Conservation (phyloP, 768 basidiomycete species). For the Cubamyces lactineus region DNA sequence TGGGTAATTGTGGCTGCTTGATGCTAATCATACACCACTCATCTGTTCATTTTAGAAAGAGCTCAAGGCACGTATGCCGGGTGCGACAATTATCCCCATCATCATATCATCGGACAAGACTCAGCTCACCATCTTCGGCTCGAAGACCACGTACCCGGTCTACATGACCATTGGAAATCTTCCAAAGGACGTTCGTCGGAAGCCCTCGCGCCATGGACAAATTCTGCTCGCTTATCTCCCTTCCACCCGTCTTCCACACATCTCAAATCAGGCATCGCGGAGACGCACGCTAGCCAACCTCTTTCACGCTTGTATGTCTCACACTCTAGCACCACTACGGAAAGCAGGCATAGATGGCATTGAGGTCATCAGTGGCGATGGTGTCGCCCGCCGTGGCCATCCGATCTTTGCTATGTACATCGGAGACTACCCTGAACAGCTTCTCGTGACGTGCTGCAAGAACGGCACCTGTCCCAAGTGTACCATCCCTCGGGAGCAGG, state of each 20-base stretch:
- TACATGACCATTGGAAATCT: slow-evolving; percentile 38
- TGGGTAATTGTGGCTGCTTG: slow-evolving; percentile 21
- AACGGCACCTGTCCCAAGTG: slow-evolving; percentile 20
- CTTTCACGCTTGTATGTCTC: slow-evolving; percentile 41
- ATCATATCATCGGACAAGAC: slow-evolving; percentile 34
- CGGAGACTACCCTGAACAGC: slow-evolving; percentile 30
- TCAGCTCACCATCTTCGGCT: slow-evolving; percentile 32
- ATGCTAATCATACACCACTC: not conserved
- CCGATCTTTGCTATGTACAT: slow-evolving; percentile 29
- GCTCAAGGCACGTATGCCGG: slow-evolving; percentile 18
- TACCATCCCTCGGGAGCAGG: not conserved
- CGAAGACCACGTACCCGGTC: slow-evolving; percentile 34
- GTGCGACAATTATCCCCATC: slow-evolving; percentile 33
- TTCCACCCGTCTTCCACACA: slow-evolving; percentile 14
- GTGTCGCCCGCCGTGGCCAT: slow-evolving; percentile 43
- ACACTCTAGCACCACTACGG: slow-evolving; percentile 36
- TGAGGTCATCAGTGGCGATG: slow-evolving; percentile 38
- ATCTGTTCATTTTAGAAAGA: not conserved
- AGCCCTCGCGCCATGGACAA: slow-evolving; percentile 20
- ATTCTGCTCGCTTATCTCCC: slow-evolving; percentile 34
- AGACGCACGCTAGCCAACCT: slow-evolving; percentile 37
- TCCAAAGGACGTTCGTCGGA: slow-evolving; percentile 25
- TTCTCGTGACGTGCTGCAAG: slow-evolving; percentile 23
- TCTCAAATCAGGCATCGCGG: slow-evolving; percentile 23
- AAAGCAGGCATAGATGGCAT: slow-evolving; percentile 37